phyloP scores from a whole-genome alignment of 192 early-diverging fungal species.

The Mortierella claussenii region DNA sequence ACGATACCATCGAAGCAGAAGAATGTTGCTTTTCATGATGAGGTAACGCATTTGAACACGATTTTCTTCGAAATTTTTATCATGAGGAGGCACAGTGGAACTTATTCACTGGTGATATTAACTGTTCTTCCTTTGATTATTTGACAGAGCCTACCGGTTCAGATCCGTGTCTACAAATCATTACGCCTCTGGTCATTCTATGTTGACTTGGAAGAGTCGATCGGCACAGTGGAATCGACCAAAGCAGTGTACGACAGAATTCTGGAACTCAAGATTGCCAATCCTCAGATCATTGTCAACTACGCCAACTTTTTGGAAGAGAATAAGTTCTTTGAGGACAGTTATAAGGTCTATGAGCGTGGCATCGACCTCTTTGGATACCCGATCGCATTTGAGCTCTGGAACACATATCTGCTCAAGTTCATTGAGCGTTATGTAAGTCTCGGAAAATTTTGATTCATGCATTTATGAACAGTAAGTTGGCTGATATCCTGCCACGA shows the following conservation, averaged over 20 bases:
- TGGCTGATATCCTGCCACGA: too few relatives aligned
- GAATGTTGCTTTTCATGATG: slow-evolving; percentile 82
- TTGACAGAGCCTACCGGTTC: slow-evolving; percentile 67
- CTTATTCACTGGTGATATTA: too few relatives aligned
- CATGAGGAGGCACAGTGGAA: too few relatives aligned
- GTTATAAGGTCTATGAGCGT: slow-evolving; percentile 94
- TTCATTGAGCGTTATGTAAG: slow-evolving; percentile 86
- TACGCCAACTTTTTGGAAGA: slow-evolving; percentile 93
- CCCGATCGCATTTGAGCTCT: slow-evolving; percentile 96
- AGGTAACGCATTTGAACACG: slow-evolving; percentile 47
- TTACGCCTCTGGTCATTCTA: slow-evolving; percentile 92
- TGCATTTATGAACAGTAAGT: too few relatives aligned
- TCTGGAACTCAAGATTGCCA: slow-evolving; percentile 93
- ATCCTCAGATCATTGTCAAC: slow-evolving; percentile 96
- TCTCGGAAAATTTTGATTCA: background rate
- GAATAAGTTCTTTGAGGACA: slow-evolving; percentile 92
- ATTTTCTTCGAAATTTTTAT: too few relatives aligned
- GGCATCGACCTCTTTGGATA: slow-evolving; percentile 97
- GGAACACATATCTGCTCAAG: slow-evolving; percentile 93
- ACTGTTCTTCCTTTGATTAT: too few relatives aligned
- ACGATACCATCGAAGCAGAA: slow-evolving; percentile 72
- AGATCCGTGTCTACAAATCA: slow-evolving; percentile 87
- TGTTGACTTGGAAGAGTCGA: slow-evolving; percentile 94
- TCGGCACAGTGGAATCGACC: slow-evolving; percentile 83
- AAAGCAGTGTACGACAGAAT: slow-evolving; percentile 91